phyloP scores from a whole-genome alignment of 192 early-diverging fungal species.

The Rhizoclosmatium globosum region DNA sequence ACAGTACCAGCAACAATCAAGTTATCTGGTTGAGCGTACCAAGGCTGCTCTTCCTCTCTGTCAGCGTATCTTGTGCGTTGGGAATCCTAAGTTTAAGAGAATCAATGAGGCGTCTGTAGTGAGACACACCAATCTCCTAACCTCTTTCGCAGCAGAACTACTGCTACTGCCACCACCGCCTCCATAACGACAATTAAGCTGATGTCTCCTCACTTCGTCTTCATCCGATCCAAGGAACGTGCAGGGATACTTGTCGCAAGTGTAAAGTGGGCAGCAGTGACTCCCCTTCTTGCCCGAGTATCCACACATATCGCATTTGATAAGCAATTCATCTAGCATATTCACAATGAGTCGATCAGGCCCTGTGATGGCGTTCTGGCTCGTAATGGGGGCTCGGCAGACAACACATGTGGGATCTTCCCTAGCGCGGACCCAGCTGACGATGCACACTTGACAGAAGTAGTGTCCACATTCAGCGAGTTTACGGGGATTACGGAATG shows the following conservation, averaged over 20 bases:
- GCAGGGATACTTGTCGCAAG: neutral
- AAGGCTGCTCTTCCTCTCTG: neutral
- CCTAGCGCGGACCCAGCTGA: neutral
- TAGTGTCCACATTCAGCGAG: slow-evolving; percentile 28
- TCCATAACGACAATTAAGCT: neutral
- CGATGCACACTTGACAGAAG: slow-evolving; percentile 16
- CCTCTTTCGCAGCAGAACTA: neutral
- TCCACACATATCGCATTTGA: slow-evolving; percentile 10
- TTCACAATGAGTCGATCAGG: slow-evolving; percentile 13
- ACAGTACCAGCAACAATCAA: neutral
- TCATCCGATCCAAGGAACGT: slow-evolving; percentile 16
- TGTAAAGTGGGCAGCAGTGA: slow-evolving; percentile 8
- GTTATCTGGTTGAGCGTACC: neutral
- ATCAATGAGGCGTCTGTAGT: too few species aligned
- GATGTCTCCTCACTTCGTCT: slow-evolving; percentile 8
- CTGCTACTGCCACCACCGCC: neutral
- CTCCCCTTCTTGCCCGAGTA: slow-evolving; percentile 6
- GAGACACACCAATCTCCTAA: neutral
- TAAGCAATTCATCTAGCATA: slow-evolving; percentile 11
- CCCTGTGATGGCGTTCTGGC: neutral
- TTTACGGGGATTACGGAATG: slow-evolving; percentile 4
- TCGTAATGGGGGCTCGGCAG: slow-evolving; percentile 14
- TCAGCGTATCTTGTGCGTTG: neutral
- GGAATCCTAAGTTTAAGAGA: too few species aligned
- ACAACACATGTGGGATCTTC: neutral